Percentiles rank a stretch among this genome's conserved stretches.
These are phyloP conservation scores for Pseudonitzschia pungens DNA, from an alignment of 108 stramenopile genomes.

Conservation along the genomic window DNA sequence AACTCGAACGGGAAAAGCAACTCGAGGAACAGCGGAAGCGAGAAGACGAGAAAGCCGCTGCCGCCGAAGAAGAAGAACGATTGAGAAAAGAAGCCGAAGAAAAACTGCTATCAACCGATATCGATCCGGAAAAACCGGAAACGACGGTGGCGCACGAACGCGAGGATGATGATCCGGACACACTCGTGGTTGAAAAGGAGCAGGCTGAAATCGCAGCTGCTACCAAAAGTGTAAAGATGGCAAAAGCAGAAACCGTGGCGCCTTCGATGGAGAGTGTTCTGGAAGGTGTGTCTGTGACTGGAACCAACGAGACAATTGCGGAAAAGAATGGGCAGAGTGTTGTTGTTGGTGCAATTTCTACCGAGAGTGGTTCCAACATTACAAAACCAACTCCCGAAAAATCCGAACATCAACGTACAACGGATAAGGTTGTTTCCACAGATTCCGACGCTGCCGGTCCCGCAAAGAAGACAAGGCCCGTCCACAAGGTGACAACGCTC, in stretches of 20 bases:
- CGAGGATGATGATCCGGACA: neutral
- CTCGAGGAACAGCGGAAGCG: slow-evolving; percentile 44
- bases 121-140: slow-evolving; percentile 1
- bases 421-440: neutral
- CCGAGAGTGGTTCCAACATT: neutral
- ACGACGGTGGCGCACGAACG: neutral
- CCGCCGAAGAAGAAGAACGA: slow-evolving; percentile 24
- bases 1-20: slow-evolving; percentile 51
- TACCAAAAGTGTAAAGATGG: neutral
- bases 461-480: slow-evolving; percentile 5
- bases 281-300: neutral
- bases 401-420: neutral
- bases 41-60: slow-evolving; percentile 42
- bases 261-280: neutral
- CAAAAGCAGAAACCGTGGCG: neutral
- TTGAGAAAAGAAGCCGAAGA: slow-evolving; percentile 31
- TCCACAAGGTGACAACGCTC: slow-evolving; percentile 27
- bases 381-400: neutral
- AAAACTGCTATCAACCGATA: neutral
- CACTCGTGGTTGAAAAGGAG: neutral
- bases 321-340: neutral
- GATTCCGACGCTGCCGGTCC: neutral
- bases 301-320: neutral
- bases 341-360: neutral
- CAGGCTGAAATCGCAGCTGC: neutral